Conservation (phyloP, 2,329 filamentous ascomycete species). For the Neonectria punicea region DNA sequence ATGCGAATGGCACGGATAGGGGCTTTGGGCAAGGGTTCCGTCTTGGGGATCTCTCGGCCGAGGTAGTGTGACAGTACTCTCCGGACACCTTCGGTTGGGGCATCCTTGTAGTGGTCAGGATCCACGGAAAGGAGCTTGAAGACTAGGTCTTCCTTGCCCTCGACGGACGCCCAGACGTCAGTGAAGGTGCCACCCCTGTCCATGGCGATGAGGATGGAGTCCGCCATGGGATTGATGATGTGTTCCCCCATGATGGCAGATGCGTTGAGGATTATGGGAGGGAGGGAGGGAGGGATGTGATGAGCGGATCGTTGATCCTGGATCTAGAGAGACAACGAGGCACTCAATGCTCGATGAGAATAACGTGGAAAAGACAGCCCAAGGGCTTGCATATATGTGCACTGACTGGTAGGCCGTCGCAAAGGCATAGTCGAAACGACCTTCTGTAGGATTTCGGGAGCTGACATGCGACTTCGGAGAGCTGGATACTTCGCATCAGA, state of each 20-base stretch:
- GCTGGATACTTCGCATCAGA: background rate
- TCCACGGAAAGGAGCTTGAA: constrained; percentile 58
- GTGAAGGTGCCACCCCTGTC: constrained; percentile 27
- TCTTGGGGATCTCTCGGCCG: constrained; percentile 40
- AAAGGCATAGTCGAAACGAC: constrained; percentile 15
- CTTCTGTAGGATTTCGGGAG: background rate
- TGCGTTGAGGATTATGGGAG: background rate
- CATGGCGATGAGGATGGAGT: constrained; percentile 18
- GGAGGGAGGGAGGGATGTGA: background rate
- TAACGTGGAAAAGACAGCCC: background rate
- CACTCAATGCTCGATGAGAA: background rate
- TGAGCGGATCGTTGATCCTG: background rate
- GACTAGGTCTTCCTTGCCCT: constrained; percentile 20
- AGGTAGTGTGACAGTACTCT: constrained; percentile 18
- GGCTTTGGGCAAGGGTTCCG: constrained; percentile 46
- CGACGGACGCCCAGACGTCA: constrained; percentile 23
- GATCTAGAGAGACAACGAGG: background rate
- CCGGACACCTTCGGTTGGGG: constrained; percentile 66
- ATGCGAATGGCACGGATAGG: constrained; percentile 74
- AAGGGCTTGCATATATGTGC: background rate
- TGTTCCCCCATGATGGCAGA: background rate
- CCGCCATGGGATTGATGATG: background rate
- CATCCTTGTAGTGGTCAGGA: constrained; percentile 76
- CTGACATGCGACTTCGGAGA: background rate
- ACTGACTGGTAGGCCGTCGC: background rate